Evolutionary conservation across 1,139 yeast genomes (phyloP).

Genomic region (Yamadazyma triangularis): DNA sequence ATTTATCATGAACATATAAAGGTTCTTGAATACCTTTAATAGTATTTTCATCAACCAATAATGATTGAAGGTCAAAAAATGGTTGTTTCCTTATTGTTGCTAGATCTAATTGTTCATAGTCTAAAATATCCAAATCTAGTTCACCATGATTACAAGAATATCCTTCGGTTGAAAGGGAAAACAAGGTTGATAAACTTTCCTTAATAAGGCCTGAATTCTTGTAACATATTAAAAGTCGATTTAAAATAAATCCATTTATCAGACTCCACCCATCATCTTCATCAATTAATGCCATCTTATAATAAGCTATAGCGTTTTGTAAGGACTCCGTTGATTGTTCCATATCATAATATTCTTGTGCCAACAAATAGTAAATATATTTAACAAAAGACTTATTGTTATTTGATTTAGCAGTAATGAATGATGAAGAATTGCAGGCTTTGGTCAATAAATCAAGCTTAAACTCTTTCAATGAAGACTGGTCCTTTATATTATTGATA

Average conservation of each 20-base stretch:
- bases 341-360: conserved; percentile 42
- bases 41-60: conserved; percentile 7
- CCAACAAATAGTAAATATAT: conserved; percentile 46
- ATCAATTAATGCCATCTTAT: conserved; percentile 2
- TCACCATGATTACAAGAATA: no score
- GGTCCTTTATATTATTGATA: conserved; percentile 2
- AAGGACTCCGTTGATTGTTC: conserved; percentile 9
- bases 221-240: neutral
- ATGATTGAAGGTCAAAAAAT: conserved; percentile 6
- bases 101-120: neutral
- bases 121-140: neutral
- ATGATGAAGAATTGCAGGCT: conserved; percentile 2
- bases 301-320: conserved; percentile 35
- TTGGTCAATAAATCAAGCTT: conserved; percentile 6
- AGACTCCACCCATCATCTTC: neutral
- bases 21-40: conserved; percentile 5
- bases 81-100: neutral
- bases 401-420: no score
- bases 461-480: conserved; percentile 3
- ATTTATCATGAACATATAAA: conserved; percentile 8
- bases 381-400: conserved; percentile 7
- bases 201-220: neutral
- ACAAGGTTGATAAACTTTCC: no score
- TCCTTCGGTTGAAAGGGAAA: no score
- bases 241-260: neutral